These are phyloP conservation scores for Byssoonygena ceratinophila DNA, from an alignment of 2,329 filamentous ascomycete genomes.

Conservation along the genomic window DNA sequence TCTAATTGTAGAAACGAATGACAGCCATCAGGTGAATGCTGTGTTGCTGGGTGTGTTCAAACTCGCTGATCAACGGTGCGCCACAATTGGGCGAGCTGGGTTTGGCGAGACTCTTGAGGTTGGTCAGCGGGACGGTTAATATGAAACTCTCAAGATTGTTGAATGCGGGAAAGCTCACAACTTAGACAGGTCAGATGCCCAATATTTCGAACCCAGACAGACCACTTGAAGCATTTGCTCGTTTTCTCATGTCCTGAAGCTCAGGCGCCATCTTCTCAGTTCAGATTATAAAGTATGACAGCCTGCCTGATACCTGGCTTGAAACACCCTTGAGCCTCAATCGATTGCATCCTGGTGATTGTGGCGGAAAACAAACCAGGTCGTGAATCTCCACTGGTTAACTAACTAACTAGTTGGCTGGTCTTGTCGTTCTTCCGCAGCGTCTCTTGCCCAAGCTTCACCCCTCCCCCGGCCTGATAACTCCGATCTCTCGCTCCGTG, in stretches of 20 bases:
- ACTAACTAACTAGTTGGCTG: no score
- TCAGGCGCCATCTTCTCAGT: background rate
- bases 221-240: background rate
- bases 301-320: no score
- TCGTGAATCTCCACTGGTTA: background rate
- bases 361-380: background rate
- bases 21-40: background rate
- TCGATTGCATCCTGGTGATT: background rate
- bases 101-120: background rate
- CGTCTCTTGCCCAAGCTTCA: background rate
- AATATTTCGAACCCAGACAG: background rate
- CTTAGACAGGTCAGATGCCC: background rate
- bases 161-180: slow-evolving; percentile 1
- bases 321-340: background rate
- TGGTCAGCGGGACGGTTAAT: background rate
- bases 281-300: no score
- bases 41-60: background rate
- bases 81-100: background rate
- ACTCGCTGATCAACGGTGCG: slow-evolving; percentile 3
- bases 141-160: background rate
- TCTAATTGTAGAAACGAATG: background rate
- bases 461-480: background rate
- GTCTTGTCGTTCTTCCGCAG: no score
- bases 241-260: background rate
- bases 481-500: background rate